These are phyloP conservation scores for Sedum album DNA, from an alignment of 164 flowering plant genomes.

Conservation along the genomic window DNA sequence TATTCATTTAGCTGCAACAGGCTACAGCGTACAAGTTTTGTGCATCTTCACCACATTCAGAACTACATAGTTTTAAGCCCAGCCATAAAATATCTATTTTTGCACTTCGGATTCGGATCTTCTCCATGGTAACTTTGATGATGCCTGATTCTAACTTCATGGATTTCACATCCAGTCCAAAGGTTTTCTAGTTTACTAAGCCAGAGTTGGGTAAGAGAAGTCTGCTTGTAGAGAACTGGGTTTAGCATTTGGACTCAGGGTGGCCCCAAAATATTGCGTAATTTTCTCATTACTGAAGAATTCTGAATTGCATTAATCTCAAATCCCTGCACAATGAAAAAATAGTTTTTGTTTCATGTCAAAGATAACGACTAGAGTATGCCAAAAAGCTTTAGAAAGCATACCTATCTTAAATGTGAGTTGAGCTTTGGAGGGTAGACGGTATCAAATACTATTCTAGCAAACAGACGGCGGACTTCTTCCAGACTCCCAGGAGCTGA, in stretches of 20 bases:
- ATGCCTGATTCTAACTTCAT: background rate
- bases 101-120: background rate
- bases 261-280: background rate
- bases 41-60: too few relatives aligned
- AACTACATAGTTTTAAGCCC: too few relatives aligned
- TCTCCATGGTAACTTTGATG: background rate
- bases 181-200: background rate
- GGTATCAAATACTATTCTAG: constrained; percentile 81
- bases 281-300: background rate
- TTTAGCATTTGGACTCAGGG: background rate
- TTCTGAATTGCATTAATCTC: background rate
- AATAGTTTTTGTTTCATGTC: background rate
- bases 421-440: constrained; percentile 39
- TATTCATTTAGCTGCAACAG: too few relatives aligned
- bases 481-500: constrained; percentile 46
- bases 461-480: constrained; percentile 67
- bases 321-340: background rate
- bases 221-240: background rate
- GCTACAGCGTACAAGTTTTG: too few relatives aligned
- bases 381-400: background rate
- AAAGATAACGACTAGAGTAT: background rate
- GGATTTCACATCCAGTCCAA: background rate
- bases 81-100: too few relatives aligned
- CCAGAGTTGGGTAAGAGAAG: background rate
- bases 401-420: background rate